Conservation (phyloP, 495 filamentous ascomycete species). For the Aspergillus campestris region DNA sequence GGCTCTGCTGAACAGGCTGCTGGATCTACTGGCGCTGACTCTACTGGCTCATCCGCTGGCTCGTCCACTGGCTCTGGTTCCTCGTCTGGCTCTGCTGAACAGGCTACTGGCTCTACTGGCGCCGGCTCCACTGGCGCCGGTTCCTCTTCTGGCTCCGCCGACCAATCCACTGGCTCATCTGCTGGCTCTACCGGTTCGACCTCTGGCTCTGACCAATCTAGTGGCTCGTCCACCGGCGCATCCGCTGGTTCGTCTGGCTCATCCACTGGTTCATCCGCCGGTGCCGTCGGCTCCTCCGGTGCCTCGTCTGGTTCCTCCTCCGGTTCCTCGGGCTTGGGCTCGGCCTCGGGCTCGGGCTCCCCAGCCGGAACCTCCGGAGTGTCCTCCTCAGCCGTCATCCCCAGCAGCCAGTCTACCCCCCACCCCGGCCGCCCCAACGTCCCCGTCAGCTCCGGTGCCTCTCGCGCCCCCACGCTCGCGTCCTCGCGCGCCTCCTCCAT, state of each 20-base stretch:
- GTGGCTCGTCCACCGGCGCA: slow-evolving; percentile 8
- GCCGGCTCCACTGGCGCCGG: slow-evolving; percentile 11
- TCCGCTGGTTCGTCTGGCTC: slow-evolving; percentile 10
- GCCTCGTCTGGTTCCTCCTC: neutral
- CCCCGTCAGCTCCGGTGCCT: slow-evolving; percentile 4
- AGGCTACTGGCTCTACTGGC: slow-evolving; percentile 4
- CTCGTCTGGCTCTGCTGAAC: slow-evolving; percentile 2
- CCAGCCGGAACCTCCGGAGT: neutral
- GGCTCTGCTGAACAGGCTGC: too few species aligned
- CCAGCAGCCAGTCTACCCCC: too few species aligned
- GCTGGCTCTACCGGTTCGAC: slow-evolving; percentile 13
- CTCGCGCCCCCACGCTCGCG: slow-evolving; percentile 1
- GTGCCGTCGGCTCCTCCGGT: slow-evolving; percentile 2
- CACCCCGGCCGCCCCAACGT: too few species aligned
- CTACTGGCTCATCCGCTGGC: neutral
- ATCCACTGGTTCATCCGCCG: slow-evolving; percentile 9
- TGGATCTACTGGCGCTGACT: slow-evolving; percentile 6
- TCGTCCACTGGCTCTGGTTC: slow-evolving; percentile 8
- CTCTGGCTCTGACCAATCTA: slow-evolving; percentile 4
- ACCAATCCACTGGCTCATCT: slow-evolving; percentile 3
- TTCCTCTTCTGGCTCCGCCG: slow-evolving; percentile 6
- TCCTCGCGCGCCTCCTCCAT: slow-evolving; percentile 1
- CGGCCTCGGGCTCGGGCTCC: slow-evolving; percentile 7
- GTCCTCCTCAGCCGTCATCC: too few species aligned
- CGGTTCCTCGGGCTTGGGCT: slow-evolving; percentile 3